Base-by-base conservation (phyloP, 257 asterid species). In the Gentiana straminea region DNA sequence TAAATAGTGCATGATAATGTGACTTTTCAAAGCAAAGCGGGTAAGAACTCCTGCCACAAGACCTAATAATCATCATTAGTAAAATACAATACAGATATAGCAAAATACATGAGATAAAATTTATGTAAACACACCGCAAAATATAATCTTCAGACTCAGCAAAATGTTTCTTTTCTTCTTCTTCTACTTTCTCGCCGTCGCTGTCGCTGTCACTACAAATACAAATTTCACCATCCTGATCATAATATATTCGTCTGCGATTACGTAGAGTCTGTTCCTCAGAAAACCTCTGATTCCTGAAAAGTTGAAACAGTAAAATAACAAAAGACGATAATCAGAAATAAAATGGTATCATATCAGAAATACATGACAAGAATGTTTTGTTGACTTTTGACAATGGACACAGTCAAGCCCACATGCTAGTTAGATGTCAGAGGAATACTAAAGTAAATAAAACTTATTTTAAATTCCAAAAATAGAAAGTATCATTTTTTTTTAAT, bases 121-220 rank as follows among this genome's bases (percentile, higher is more conserved):
- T 45, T 52, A 63, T 37, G 36, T 73, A 52, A 68, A 79, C 94
- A 66, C 67, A 88, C 98, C 97, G 72, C 82, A 92, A 68, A 70
- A 92, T 85, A 67, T 76, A 73, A 70, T 92, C 99, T 83, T 92
- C 97, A 49, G 80, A 81, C 58, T 81, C 91, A 4, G 68, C 70
- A 71, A 92, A 92, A 64, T 80, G 97, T 75, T 77, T 92, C 82
- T 85, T 88, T 68, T 79, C 88, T 69, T 83, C 93, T 53, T 85
- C 97, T 77, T 81, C 92, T 52, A 77, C 93, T 0, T 81, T 94
- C 49, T 58, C 70, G 5, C 79, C 71, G 65, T 88, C 99, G 71
- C 88, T 97, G 70, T 92, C 99, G 50, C 95, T 87, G 49, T 92
- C 99, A 69, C 97, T 92, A 62, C 94, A 88, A 65, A 92, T 85